phyloP scores from a whole-genome alignment of 352 stramenopile genomes.

The Globisporangium mamillatum region DNA sequence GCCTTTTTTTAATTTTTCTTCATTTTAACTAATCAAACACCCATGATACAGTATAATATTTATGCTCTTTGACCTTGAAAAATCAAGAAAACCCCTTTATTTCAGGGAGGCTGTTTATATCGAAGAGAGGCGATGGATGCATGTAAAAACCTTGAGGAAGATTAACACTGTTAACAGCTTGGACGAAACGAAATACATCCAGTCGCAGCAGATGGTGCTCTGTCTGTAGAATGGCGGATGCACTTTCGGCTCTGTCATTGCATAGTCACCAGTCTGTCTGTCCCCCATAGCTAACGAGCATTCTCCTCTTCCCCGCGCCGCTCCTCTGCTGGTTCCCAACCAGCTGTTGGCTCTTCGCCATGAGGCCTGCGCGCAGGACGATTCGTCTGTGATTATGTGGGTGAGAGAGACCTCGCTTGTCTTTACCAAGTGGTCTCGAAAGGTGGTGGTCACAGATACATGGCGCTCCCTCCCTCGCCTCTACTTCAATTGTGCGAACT shows the following conservation, averaged over 20 bases:
- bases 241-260: background rate
- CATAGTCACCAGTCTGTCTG: background rate
- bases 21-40: background rate
- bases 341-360: background rate
- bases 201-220: conserved; percentile 1
- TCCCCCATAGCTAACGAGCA: background rate
- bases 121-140: background rate
- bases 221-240: background rate
- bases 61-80: background rate
- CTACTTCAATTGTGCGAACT: background rate
- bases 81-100: background rate
- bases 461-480: background rate
- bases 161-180: background rate
- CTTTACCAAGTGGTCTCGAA: background rate
- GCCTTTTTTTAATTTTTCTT: background rate
- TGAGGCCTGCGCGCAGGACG: background rate
- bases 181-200: conserved; percentile 2
- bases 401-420: background rate
- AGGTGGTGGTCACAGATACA: background rate
- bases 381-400: background rate
- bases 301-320: background rate
- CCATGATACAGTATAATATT: background rate
- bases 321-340: background rate
- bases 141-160: background rate
- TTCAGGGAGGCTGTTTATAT: background rate